Evolutionary conservation across 805 yeast species (phyloP).

Genomic region (Suhomyces sp.): DNA sequence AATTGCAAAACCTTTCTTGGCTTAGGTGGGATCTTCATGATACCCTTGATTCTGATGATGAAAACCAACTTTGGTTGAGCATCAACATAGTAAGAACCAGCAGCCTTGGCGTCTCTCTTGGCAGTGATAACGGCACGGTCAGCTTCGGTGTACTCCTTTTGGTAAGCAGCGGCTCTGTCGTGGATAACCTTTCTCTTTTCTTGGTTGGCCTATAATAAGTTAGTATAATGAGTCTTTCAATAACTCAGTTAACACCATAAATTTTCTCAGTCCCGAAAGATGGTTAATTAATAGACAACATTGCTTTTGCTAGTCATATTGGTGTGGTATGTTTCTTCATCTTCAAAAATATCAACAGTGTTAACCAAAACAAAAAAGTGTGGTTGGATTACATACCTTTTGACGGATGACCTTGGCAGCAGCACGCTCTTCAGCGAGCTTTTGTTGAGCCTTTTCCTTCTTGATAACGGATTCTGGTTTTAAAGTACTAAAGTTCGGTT

Average conservation of each 20-base stretch:
- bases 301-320: constrained; percentile 67
- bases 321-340: constrained; percentile 47
- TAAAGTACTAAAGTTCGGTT: constrained; percentile 39
- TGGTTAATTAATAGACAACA: constrained; percentile 78
- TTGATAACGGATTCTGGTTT: constrained; percentile 86
- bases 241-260: background rate
- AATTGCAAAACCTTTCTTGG: constrained; percentile 98
- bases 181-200: constrained; percentile 68
- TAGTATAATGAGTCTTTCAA: constrained; percentile 26
- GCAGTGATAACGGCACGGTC: constrained; percentile 85
- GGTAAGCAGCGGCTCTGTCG: constrained; percentile 96
- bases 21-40: constrained; percentile 97
- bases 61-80: constrained; percentile 94
- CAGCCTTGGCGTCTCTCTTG: constrained; percentile 91
- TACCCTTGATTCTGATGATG: constrained; percentile 99
- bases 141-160: constrained; percentile 88
- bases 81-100: constrained; percentile 90
- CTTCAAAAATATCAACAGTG: constrained; percentile 40
- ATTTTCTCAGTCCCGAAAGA: constrained; percentile 77
- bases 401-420: constrained; percentile 77
- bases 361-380: background rate
- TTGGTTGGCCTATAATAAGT: constrained; percentile 41
- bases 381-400: constrained; percentile 66
- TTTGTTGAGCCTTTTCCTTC: constrained; percentile 76
- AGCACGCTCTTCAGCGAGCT: constrained; percentile 73